Percentiles rank a stretch among this genome's conserved stretches.
These are phyloP conservation scores for Penicillium sclerotigenum DNA, from an alignment of 2,329 filamentous ascomycete species.

Conservation along the genomic window DNA sequence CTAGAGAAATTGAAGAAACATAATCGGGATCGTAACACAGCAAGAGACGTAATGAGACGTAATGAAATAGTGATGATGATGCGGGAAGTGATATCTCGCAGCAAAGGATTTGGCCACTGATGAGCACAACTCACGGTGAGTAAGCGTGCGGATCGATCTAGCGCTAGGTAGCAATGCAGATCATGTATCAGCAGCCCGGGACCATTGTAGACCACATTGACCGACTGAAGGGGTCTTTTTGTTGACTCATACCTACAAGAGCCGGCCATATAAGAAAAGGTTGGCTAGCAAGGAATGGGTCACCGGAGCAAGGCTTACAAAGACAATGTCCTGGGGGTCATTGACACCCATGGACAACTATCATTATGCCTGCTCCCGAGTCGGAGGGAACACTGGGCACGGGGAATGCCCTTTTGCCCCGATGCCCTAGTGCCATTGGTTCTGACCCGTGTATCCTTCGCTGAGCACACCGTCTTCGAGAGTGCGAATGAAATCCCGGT, in stretches of 20 bases:
- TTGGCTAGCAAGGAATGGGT: conserved; percentile 1
- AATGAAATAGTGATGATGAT: conserved; percentile 7
- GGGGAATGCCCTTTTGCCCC: not conserved
- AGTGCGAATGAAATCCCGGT: conserved; percentile 89
- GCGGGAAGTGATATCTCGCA: not conserved
- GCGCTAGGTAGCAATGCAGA: conserved; percentile 2
- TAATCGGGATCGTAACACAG: conserved; percentile 12
- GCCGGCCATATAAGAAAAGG: not conserved
- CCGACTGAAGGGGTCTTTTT: not conserved
- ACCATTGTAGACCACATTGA: conserved; percentile 2
- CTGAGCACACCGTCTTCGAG: conserved; percentile 92
- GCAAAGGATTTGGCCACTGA: conserved; percentile 4
- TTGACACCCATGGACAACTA: conserved; percentile 2
- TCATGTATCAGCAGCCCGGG: conserved; percentile 9
- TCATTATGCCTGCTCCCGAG: not conserved
- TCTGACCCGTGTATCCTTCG: conserved; percentile 77
- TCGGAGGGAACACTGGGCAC: not conserved
- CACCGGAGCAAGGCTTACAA: not conserved
- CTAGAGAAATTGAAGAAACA: conserved; percentile 12
- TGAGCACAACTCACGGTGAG: conserved; percentile 3
- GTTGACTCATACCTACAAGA: conserved; percentile 1
- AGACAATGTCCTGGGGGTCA: not conserved
- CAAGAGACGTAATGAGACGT: conserved; percentile 14
- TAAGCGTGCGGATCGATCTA: conserved; percentile 8
- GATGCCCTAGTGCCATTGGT: conserved; percentile 64